These are phyloP conservation scores for Gynandropsis gynandra DNA, from an alignment of 345 rosid genomes.

Conservation along the genomic window DNA sequence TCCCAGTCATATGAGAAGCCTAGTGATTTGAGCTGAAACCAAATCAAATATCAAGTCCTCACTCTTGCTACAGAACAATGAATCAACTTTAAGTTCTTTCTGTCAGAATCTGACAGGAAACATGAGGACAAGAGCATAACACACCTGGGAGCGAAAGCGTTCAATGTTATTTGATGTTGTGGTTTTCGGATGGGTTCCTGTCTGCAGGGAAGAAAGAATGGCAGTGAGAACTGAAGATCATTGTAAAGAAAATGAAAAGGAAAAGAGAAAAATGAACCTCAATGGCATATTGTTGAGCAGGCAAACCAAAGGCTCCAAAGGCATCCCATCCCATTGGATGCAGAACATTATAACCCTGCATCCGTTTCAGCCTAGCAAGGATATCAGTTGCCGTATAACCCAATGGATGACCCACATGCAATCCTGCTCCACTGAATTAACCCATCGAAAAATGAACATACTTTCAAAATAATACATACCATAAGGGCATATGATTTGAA, in stretches of 20 bases:
- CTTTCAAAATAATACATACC: constrained; percentile 4
- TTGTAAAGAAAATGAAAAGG: not conserved
- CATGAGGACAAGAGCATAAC: not conserved
- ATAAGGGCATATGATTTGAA: not conserved
- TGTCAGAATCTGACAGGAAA: not conserved
- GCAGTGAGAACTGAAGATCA: not conserved
- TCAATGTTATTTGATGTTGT: constrained; percentile 82
- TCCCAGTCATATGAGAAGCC: constrained; percentile 98
- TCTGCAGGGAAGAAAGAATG: constrained; percentile 36
- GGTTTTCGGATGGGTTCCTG: constrained; percentile 88
- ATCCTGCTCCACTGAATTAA: constrained; percentile 81
- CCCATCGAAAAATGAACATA: not conserved
- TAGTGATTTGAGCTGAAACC: constrained; percentile 75
- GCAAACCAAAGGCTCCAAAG: constrained; percentile 95
- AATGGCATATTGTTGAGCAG: constrained; percentile 95
- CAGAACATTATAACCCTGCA: constrained; percentile 93
- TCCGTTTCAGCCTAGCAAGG: constrained; percentile 71
- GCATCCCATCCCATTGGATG: constrained; percentile 99
- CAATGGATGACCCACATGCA: constrained; percentile 94
- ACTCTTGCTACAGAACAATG: not conserved
- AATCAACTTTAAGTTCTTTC: not conserved
- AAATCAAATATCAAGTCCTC: not conserved
- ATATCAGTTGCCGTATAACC: constrained; percentile 96
- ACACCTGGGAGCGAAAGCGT: constrained; percentile 76
- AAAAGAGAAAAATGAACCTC: constrained; percentile 41